Evolutionary conservation across 192 early-diverging fungal species (phyloP).

Genomic region (Podochytrium sp.): DNA sequence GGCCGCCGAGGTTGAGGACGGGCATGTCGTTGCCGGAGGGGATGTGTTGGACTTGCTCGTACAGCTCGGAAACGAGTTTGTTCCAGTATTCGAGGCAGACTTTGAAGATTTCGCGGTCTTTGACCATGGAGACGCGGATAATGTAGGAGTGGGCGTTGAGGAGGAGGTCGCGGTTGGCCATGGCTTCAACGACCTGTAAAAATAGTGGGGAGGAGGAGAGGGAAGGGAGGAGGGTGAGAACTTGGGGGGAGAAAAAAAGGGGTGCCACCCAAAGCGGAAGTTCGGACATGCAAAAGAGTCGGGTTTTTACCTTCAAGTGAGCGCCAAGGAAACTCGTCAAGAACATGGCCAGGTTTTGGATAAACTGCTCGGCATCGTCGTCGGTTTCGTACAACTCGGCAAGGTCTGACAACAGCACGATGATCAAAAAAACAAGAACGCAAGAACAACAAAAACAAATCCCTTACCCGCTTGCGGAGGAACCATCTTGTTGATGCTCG

Average conservation of each 20-base stretch:
- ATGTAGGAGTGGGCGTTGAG: constrained; percentile 86
- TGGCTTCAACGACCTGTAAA: constrained; percentile 35
- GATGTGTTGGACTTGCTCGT: constrained; percentile 78
- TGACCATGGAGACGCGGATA: constrained; percentile 86
- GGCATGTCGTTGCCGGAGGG: constrained; percentile 54
- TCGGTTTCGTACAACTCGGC: constrained; percentile 80
- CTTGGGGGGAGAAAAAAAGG: not conserved
- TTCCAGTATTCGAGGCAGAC: constrained; percentile 98
- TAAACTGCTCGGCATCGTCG: constrained; percentile 93
- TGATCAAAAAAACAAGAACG: not conserved
- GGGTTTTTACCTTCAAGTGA: constrained; percentile 75
- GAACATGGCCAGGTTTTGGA: constrained; percentile 95
- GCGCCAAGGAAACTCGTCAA: constrained; percentile 82
- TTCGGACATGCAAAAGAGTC: too few species aligned
- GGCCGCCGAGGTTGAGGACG: constrained; percentile 66
- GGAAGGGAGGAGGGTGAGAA: not conserved
- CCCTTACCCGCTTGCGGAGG: constrained; percentile 69
- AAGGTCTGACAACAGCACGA: constrained; percentile 62
- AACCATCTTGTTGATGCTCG: constrained; percentile 68
- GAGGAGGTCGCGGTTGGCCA: constrained; percentile 44
- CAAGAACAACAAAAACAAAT: not conserved
- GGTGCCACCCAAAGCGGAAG: too few species aligned
- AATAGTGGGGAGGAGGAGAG: not conserved
- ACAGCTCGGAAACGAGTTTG: constrained; percentile 86
- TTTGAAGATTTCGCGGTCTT: constrained; percentile 98